Percentiles rank a stretch among this genome's conserved stretches.
phyloP scores from a whole-genome alignment of 768 basidiomycete species.

The Termitomyces sp. region DNA sequence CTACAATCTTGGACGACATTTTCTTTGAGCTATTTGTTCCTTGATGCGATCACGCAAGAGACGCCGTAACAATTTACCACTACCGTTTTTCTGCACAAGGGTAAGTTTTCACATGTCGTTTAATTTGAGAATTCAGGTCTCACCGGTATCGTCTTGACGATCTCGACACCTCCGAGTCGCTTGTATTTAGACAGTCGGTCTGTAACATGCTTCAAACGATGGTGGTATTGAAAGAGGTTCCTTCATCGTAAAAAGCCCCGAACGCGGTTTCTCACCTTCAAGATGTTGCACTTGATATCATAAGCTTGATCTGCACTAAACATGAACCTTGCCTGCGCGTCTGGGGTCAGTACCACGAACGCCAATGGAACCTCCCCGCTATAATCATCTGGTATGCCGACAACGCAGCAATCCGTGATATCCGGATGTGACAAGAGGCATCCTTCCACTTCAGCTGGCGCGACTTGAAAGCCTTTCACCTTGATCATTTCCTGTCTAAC shows the following conservation, averaged over 20 bases:
- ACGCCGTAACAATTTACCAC: conserved; percentile 52
- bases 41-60: conserved; percentile 32
- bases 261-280: conserved; percentile 33
- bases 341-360: conserved; percentile 50
- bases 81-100: conserved; percentile 45
- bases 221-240: conserved; percentile 5
- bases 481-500: conserved; percentile 59
- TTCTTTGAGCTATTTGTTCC: conserved; percentile 7
- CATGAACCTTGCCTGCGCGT: conserved; percentile 32
- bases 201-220: conserved; percentile 41
- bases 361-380: conserved; percentile 67
- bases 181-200: conserved; percentile 50
- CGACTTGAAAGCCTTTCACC: conserved; percentile 59
- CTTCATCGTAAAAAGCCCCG: neutral
- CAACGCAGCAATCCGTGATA: conserved; percentile 58
- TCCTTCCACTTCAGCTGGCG: conserved; percentile 58
- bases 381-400: conserved; percentile 59
- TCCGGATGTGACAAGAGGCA: conserved; percentile 47
- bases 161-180: conserved; percentile 41
- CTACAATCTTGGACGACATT: conserved; percentile 16
- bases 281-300: conserved; percentile 38
- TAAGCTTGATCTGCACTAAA: conserved; percentile 25
- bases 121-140: neutral
- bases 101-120: neutral
- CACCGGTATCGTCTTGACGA: conserved; percentile 35